Conservation (phyloP, 371 early-diverging fungal species). For the Mucor circinelloides region DNA sequence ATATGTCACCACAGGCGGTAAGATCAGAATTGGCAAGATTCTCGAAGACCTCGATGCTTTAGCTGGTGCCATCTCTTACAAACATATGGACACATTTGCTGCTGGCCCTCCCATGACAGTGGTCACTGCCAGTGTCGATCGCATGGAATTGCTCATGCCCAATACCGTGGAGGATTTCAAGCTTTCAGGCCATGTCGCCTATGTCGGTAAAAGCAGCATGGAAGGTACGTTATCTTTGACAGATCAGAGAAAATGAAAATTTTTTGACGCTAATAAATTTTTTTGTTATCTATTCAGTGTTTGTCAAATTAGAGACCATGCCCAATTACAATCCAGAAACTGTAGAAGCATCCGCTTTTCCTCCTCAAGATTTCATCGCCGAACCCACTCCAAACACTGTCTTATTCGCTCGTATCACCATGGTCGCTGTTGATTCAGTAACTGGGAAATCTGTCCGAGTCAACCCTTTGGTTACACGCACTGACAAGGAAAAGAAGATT, state of each 20-base stretch:
- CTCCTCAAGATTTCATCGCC: conserved; percentile 19
- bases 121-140: conserved; percentile 89
- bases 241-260: neutral
- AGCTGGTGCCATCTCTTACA: conserved; percentile 79
- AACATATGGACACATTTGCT: conserved; percentile 65
- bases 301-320: conserved; percentile 68
- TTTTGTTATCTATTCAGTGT: conserved; percentile 37
- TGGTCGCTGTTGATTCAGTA: conserved; percentile 85
- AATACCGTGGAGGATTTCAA: conserved; percentile 70
- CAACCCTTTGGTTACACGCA: conserved; percentile 73
- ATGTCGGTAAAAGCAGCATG: conserved; percentile 86
- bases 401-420: conserved; percentile 83
- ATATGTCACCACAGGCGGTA: conserved; percentile 76
- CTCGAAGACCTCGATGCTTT: conserved; percentile 82
- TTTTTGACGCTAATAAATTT: neutral
- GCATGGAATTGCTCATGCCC: conserved; percentile 75
- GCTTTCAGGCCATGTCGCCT: conserved; percentile 77
- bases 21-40: conserved; percentile 63
- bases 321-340: conserved; percentile 21
- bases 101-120: conserved; percentile 62
- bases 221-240: conserved; percentile 50
- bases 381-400: conserved; percentile 53
- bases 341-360: neutral
- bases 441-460: conserved; percentile 75
- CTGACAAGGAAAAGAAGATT: conserved; percentile 72